A percentile compares a stretch with the other conserved stretches of the same genome.
These are phyloP conservation scores for Globisporangium lucens DNA, from an alignment of 352 stramenopile genomes.

Conservation along the genomic window DNA sequence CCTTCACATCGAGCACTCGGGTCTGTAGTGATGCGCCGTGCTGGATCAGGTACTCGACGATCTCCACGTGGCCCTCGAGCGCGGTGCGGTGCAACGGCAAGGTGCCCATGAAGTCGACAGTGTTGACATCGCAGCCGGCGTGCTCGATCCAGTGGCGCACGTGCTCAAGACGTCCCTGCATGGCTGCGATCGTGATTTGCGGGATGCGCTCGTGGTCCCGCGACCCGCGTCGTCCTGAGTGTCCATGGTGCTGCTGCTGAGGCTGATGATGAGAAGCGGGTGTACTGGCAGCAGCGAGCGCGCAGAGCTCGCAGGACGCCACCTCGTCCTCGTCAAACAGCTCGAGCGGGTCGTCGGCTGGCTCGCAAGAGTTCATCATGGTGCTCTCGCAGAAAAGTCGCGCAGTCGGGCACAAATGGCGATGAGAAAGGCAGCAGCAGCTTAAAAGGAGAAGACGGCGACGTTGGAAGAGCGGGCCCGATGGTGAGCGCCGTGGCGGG, in stretches of 20 bases:
- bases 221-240: not conserved
- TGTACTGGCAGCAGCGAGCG: not conserved
- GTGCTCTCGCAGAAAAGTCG: not conserved
- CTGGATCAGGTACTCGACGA: conserved; percentile 28
- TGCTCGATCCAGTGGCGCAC: conserved; percentile 25
- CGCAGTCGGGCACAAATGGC: not conserved
- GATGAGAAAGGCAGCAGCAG: not conserved
- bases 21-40: conserved; percentile 22
- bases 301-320: conserved; percentile 1
- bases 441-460: not conserved
- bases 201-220: not conserved
- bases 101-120: conserved; percentile 14
- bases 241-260: not conserved
- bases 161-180: conserved; percentile 22
- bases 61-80: conserved; percentile 22
- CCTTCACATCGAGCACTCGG: conserved; percentile 16
- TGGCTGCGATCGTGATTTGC: conserved; percentile 14
- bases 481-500: not conserved
- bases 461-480: not conserved
- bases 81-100: conserved; percentile 19
- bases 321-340: not conserved
- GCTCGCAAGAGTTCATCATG: conserved; percentile 9
- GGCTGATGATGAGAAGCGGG: not conserved
- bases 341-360: not conserved
- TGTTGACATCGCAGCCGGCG: conserved; percentile 14